Evolutionary conservation across 345 rosid species (phyloP).

Genomic region (Syzygium oleosum): DNA sequence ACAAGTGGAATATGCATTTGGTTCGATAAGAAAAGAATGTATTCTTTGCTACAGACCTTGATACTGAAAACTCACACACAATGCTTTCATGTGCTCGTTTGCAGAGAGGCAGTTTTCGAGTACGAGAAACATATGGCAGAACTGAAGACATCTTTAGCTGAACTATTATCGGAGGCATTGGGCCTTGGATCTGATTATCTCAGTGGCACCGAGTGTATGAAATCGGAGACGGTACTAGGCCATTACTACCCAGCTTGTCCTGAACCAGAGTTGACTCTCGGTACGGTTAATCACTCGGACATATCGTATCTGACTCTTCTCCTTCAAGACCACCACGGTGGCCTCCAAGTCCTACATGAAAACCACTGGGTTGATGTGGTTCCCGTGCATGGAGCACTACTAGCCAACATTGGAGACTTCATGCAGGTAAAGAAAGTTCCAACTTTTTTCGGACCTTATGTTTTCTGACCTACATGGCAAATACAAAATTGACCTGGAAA

Average conservation of each 20-base stretch:
- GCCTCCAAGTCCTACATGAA: constrained; percentile 36
- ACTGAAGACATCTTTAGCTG: constrained; percentile 16
- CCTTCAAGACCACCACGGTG: constrained; percentile 35
- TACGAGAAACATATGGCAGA: constrained; percentile 24
- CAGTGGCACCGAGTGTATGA: constrained; percentile 33
- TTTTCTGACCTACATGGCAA: background rate
- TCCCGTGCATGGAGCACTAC: constrained; percentile 23
- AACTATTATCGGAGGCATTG: constrained; percentile 34
- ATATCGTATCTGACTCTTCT: constrained; percentile 37
- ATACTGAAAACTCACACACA: background rate
- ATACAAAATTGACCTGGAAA: background rate
- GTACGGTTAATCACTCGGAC: constrained; percentile 37
- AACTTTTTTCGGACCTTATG: constrained; percentile 24
- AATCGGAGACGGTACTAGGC: constrained; percentile 30
- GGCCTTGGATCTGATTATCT: constrained; percentile 30
- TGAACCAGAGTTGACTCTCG: constrained; percentile 33
- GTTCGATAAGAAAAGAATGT: background rate
- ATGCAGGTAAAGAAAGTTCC: constrained; percentile 22
- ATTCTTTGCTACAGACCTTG: background rate
- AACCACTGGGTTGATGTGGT: constrained; percentile 39
- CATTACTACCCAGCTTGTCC: constrained; percentile 50
- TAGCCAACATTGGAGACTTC: constrained; percentile 40
- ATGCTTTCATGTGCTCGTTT: background rate
- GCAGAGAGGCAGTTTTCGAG: constrained; percentile 28
- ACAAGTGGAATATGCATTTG: background rate